Evolutionary conservation across 1,139 yeast species (phyloP).

Genomic region (Suhomyces wounanorum): DNA sequence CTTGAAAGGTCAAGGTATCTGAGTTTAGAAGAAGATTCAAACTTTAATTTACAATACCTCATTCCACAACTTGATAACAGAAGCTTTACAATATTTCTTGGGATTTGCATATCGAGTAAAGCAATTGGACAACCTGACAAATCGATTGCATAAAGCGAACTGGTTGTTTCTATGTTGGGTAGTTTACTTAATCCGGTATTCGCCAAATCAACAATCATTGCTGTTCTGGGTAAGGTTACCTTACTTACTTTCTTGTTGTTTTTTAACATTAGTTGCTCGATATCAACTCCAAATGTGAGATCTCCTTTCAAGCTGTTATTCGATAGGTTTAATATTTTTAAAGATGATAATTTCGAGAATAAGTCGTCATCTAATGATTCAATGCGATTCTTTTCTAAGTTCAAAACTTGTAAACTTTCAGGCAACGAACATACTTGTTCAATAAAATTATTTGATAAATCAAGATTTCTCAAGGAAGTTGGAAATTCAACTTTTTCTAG

Average conservation of each 20-base stretch:
- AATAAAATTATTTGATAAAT: constrained; percentile 11
- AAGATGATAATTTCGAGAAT: background rate
- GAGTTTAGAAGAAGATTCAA: constrained; percentile 7
- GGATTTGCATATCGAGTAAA: constrained; percentile 1
- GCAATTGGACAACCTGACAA: constrained; percentile 4
- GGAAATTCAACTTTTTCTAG: constrained; percentile 9
- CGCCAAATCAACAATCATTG: background rate
- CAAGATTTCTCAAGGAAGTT: constrained; percentile 6
- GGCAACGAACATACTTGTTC: background rate
- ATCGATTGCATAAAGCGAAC: background rate
- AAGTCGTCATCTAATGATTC: background rate
- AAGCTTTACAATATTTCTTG: constrained; percentile 3
- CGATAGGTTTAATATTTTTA: constrained; percentile 7
- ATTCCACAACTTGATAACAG: constrained; percentile 8
- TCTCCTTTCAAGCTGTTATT: constrained; percentile 10
- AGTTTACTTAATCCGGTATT: constrained; percentile 5
- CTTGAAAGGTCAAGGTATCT: constrained; percentile 9
- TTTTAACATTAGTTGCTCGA: background rate
- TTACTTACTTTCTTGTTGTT: background rate
- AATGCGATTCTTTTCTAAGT: constrained; percentile 8
- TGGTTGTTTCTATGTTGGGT: background rate
- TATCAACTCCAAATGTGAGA: background rate
- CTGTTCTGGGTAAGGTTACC: background rate
- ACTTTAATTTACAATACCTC: constrained; percentile 2
- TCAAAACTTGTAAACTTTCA: constrained; percentile 3